These are phyloP conservation scores for Leccinum rimulosum DNA, from an alignment of 768 basidiomycete species.

Conservation along the genomic window DNA sequence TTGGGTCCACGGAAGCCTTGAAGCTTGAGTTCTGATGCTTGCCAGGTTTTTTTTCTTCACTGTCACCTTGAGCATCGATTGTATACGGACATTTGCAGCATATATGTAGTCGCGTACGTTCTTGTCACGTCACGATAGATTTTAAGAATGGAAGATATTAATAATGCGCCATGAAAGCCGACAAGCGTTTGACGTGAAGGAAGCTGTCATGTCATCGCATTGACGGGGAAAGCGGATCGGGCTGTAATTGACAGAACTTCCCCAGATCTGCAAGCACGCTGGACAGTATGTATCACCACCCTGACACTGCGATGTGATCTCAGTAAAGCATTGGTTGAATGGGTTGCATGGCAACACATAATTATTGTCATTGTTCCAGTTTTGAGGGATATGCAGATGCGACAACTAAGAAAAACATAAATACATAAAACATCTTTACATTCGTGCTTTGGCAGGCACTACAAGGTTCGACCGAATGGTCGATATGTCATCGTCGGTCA, in stretches of 20 bases:
- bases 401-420: not conserved
- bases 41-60: not conserved
- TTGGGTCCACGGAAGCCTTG: slow-evolving; percentile 34
- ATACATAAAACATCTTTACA: slow-evolving; percentile 15
- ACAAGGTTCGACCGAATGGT: slow-evolving; percentile 60
- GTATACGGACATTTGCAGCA: not conserved
- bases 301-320: not conserved
- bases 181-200: not conserved
- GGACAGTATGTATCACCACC: not conserved
- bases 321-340: not conserved
- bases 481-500: slow-evolving; percentile 62
- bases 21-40: not conserved
- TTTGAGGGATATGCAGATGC: not conserved
- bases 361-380: not conserved
- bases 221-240: not conserved
- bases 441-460: slow-evolving; percentile 30
- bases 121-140: not conserved
- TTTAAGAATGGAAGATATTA: not conserved
- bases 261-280: not conserved
- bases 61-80: not conserved
- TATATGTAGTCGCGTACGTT: not conserved
- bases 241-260: not conserved
- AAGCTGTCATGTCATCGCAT: not conserved
- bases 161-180: not conserved
- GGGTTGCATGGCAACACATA: not conserved